Evolutionary conservation across 208 protist genomes (phyloP), one percentile per base, ranked within the genome.

Genomic region (Herpetomonas tarakana): DNA sequence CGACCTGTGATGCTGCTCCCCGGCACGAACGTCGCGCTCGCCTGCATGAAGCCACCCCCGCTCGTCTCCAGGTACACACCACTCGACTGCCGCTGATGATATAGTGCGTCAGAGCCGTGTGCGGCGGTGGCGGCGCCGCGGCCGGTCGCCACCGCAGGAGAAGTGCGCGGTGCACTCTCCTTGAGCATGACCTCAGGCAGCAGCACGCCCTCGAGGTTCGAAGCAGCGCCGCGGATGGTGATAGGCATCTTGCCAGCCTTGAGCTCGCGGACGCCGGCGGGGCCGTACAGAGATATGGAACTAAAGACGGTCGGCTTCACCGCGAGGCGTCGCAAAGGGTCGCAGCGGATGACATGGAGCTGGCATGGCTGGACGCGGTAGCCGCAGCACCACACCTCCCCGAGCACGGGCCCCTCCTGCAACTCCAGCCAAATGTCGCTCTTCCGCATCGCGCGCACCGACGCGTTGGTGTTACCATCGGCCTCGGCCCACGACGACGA

Each of bases 341-440:
- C 81, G 44, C 71, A 84, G 19, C 84, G 86, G 14, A 95, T 70
- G 4, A 95, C 76, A 41, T 92, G 83, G 14, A 95, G 69, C 51
- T 92, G 83, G 47, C 83, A 92, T n/a, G 73, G 77, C 59, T 89
- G 85, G 25, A 95, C 78, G 44, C 77, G 78, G 28, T 82, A 91
- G 0, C 84, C 86, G 30, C 85, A 95, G 60, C 83, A 91, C 77
- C 78, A 92, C 41, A 95, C 65, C 46, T 93, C 83, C n/a, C 67
- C 74, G 24, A 91, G 64, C 27, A 86, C 69, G 1, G 83, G 86
- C 0, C 83, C 86, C 24, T 78, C 61, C 6, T 73, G 63, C 11
- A 95, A 71, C 46, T 92, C 83, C 27, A 95, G 53, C 86, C 89
- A 95, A 18, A 95, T 61, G 52, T 93, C 86, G 46, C 64, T 77